Base-by-base conservation (phyloP, 768 basidiomycete species). In the Xanthoconium stramineum region DNA sequence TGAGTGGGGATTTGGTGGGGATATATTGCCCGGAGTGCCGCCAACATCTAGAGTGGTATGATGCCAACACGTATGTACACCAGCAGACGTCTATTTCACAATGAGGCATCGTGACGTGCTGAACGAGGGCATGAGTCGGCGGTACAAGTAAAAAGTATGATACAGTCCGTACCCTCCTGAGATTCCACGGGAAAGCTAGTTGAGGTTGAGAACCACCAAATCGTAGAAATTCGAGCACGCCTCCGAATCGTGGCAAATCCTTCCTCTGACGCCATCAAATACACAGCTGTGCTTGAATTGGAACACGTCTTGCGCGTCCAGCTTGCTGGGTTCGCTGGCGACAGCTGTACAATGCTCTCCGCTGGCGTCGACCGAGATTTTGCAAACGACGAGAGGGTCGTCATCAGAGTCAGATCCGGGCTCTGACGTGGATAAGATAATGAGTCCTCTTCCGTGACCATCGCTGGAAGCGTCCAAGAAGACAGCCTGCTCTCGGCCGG, bases 201-300 rank as follows among this genome's bases (percentile, higher is more conserved):
- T 55, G 47, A 65, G 50, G 42, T 19, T 37, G 11, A 63, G 53
- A 30, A 65, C 64, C 33, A 56, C 17, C 47, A 65, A 46, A 32
- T 60, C 62, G 29, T 28, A 50, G 7, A 28, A 50, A 17, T 39
- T 14, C 38, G 30, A 32, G 14, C 43, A 24, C 11, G 8, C 40
- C 4, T 38, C n/a, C 35, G 17, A 28, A 33, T 52, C 43, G 32
- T 58, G 54, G 28, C 64, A 66, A 32, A 66, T 30, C 35, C 64
- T 63, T 47, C 64, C 64, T 52, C 61, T 52, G 37, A 58, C 33
- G 5, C 58, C 64, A 39, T 66, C 64, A 14, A 65, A 66, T 29
- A 56, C 44, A 13, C 51, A 44, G 35, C 33, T 40, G 20, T 44
- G 12, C 11, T 32, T 24, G 15, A 53, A 50, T n/a, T 47, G 53